phyloP scores from a whole-genome alignment of 441 rosid genomes.

The Gossypium lobatum region DNA sequence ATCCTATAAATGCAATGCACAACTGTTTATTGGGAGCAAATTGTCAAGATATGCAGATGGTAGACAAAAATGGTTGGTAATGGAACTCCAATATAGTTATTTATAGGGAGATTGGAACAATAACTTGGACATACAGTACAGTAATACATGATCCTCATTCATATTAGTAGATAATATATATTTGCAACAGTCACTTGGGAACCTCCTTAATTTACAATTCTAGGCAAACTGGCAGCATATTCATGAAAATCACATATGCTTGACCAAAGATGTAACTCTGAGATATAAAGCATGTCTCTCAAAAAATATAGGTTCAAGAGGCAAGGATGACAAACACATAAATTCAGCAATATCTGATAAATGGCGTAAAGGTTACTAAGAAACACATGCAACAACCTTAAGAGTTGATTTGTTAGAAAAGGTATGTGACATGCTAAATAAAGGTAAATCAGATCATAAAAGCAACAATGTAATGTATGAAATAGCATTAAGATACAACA shows the following conservation, averaged over 20 bases:
- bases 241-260: background rate
- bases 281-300: background rate
- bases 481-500: background rate
- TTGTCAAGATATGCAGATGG: background rate
- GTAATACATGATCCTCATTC: background rate
- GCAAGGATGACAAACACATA: background rate
- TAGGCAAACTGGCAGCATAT: background rate
- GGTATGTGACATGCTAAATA: background rate
- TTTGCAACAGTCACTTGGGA: background rate
- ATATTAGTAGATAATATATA: background rate
- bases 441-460: constrained; percentile 2
- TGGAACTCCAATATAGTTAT: background rate
- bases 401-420: background rate
- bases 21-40: background rate
- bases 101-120: background rate
- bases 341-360: background rate
- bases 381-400: too few species aligned
- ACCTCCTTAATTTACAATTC: background rate
- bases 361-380: background rate
- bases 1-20: background rate
- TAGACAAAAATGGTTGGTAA: background rate
- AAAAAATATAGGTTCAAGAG: background rate
- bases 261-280: background rate
- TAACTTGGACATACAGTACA: background rate
- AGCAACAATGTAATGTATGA: background rate